A percentile compares a stretch with the other conserved stretches of the same genome.
These are phyloP conservation scores for Leishmania aethiopica DNA, from an alignment of 208 protist genomes.

Conservation along the genomic window DNA sequence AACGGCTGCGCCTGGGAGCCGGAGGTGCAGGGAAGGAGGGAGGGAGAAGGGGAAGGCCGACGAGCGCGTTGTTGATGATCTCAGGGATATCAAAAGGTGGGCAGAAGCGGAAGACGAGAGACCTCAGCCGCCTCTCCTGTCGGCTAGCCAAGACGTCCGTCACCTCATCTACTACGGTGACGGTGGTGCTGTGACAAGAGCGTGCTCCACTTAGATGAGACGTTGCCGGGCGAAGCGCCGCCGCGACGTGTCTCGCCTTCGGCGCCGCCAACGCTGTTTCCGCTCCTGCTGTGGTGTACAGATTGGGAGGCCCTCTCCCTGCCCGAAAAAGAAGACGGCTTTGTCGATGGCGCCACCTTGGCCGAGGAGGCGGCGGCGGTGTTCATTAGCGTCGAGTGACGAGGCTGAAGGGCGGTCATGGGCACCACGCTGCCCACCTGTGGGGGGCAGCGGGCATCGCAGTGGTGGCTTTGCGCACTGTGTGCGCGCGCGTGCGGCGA, in stretches of 20 bases:
- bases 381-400: not conserved
- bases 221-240: not conserved
- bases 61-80: not conserved
- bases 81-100: not conserved
- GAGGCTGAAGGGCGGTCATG: not conserved
- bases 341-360: not conserved
- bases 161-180: not conserved
- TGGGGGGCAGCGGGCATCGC: not conserved
- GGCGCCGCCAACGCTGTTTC: not conserved
- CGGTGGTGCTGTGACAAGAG: conserved; percentile 5
- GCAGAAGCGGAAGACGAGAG: not conserved
- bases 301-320: not conserved
- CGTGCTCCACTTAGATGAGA: conserved; percentile 24
- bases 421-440: not conserved
- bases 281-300: not conserved
- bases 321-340: not conserved
- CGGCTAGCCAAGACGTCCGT: not conserved
- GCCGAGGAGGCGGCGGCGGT: not conserved
- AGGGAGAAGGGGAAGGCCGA: not conserved
- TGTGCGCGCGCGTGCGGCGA: not conserved
- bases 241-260: not conserved
- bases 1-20: not conserved
- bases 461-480: not conserved
- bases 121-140: not conserved
- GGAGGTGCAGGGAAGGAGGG: not conserved